phyloP scores from a whole-genome alignment of 163 green algal genomes.

The Picocystis sp. region DNA sequence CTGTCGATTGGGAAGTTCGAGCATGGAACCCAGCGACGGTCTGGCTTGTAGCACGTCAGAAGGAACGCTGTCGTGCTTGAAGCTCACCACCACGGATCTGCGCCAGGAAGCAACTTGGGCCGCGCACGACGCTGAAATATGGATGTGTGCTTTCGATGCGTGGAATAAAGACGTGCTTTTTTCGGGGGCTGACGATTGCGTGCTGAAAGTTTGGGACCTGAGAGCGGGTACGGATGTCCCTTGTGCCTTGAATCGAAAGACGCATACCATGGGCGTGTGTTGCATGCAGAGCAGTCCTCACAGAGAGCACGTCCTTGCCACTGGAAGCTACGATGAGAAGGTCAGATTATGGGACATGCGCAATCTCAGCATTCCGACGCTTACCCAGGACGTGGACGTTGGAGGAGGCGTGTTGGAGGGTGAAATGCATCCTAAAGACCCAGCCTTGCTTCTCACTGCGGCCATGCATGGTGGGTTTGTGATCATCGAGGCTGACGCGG shows the following conservation, averaged over 20 bases:
- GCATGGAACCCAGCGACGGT: too few species aligned
- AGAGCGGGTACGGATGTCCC: constrained; percentile 12
- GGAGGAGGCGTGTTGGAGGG: constrained; percentile 81
- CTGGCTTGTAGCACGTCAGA: too few species aligned
- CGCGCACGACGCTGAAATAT: constrained; percentile 55
- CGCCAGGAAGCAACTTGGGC: constrained; percentile 21
- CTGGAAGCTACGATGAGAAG: constrained; percentile 73
- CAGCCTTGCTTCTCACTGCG: constrained; percentile 47
- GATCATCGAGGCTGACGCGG: constrained; percentile 18
- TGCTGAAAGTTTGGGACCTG: constrained; percentile 64
- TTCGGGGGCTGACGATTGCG: constrained; percentile 68
- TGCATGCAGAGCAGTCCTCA: constrained; percentile 45
- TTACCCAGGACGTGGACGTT: constrained; percentile 27
- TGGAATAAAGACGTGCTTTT: constrained; percentile 39
- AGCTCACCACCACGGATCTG: too few species aligned
- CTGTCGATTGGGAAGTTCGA: too few species aligned
- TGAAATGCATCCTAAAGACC: constrained; percentile 64
- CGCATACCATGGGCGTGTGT: constrained; percentile 66
- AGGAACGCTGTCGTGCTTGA: too few species aligned
- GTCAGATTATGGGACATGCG: constrained; percentile 68
- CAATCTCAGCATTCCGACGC: constrained; percentile 21
- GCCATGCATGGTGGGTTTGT: constrained; percentile 78
- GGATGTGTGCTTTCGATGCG: constrained; percentile 39
- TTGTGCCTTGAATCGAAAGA: constrained; percentile 22
- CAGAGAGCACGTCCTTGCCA: constrained; percentile 37